Evolutionary conservation across 495 filamentous ascomycete genomes (phyloP).

Genomic region (Xylaria acuta): DNA sequence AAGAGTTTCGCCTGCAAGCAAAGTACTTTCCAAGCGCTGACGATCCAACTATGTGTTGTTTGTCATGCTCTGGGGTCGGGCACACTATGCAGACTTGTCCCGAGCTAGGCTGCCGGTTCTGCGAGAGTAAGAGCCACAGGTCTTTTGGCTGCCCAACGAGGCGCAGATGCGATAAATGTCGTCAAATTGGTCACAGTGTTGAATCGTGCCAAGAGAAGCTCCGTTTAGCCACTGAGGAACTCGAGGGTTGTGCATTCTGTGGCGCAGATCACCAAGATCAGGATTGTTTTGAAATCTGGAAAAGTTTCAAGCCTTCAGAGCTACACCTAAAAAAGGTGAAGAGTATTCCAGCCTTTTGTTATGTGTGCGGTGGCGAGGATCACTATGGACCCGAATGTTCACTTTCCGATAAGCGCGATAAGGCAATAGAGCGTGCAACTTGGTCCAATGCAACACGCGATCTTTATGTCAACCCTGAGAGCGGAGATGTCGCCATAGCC

Average conservation of each 20-base stretch:
- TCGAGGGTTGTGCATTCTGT: conserved; percentile 47
- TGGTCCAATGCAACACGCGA: conserved; percentile 45
- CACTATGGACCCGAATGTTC: conserved; percentile 51
- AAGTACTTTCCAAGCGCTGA: conserved; percentile 48
- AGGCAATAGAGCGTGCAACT: conserved; percentile 31
- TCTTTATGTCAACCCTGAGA: conserved; percentile 46
- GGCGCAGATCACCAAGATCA: conserved; percentile 40
- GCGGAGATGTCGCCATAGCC: conserved; percentile 40
- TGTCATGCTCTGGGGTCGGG: conserved; percentile 45
- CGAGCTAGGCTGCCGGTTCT: conserved; percentile 43
- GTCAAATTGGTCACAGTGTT: conserved; percentile 44
- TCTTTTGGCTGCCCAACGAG: conserved; percentile 45
- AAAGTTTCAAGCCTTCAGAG: conserved; percentile 39
- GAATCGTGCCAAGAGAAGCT: conserved; percentile 45
- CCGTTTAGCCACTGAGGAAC: conserved; percentile 37
- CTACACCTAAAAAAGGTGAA: conserved; percentile 42
- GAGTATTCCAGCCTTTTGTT: conserved; percentile 48
- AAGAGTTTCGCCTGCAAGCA: conserved; percentile 37
- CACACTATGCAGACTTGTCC: conserved; percentile 45
- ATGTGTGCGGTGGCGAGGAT: conserved; percentile 44
- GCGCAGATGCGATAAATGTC: conserved; percentile 48
- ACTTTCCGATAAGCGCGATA: conserved; percentile 28
- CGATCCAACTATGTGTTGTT: conserved; percentile 41
- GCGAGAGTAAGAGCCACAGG: conserved; percentile 39
- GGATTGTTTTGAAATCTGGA: conserved; percentile 47